A percentile compares a stretch with the other conserved stretches of the same genome.
These are phyloP conservation scores for Plasmodium falciparum DNA, from an alignment of 169 alveolate species.

Conservation along the genomic window DNA sequence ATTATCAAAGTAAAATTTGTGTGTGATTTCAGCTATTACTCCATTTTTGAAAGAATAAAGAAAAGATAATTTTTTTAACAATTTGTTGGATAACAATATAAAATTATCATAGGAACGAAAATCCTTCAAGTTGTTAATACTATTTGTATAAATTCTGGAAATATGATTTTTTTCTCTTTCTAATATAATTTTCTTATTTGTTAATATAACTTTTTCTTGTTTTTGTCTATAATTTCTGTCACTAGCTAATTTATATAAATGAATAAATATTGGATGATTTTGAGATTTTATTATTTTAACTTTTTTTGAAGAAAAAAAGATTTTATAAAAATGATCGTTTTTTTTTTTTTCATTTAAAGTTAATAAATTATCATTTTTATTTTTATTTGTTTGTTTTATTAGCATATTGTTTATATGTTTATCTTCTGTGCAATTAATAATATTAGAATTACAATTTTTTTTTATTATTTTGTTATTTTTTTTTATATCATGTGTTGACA, in stretches of 20 bases:
- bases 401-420: constrained; percentile 39
- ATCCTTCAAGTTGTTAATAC: constrained; percentile 58
- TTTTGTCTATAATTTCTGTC: constrained; percentile 52
- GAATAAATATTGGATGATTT: constrained; percentile 73
- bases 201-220: constrained; percentile 54
- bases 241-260: constrained; percentile 71
- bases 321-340: constrained; percentile 71
- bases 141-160: constrained; percentile 61
- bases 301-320: constrained; percentile 71
- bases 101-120: constrained; percentile 54
- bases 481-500: not conserved
- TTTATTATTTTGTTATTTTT: not conserved
- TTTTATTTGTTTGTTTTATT: not conserved
- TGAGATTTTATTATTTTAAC: constrained; percentile 76
- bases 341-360: constrained; percentile 48
- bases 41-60: constrained; percentile 69
- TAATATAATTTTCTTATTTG: constrained; percentile 45
- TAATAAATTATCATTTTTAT: constrained; percentile 13
- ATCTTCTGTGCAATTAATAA: constrained; percentile 19
- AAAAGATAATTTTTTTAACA: constrained; percentile 37
- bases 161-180: constrained; percentile 66
- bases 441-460: not conserved
- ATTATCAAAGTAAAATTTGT: constrained; percentile 55
- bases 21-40: constrained; percentile 50
- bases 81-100: constrained; percentile 47